These are phyloP conservation scores for Coprinellus micaceus DNA, from an alignment of 768 basidiomycete species.

Conservation along the genomic window DNA sequence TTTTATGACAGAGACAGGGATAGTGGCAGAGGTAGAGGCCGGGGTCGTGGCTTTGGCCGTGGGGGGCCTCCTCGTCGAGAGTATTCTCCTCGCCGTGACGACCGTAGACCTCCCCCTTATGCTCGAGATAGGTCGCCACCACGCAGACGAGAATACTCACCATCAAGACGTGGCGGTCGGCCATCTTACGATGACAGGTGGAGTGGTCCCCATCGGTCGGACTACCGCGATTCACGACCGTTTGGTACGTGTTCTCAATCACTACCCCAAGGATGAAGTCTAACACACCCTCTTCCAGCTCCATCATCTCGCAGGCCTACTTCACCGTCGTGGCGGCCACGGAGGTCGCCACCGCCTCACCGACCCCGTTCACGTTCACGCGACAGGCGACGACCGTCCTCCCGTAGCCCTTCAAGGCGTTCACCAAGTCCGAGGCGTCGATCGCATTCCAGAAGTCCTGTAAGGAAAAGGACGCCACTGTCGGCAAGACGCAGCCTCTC, in stretches of 20 bases:
- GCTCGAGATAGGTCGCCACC: too few species aligned
- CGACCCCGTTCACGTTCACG: slow-evolving; percentile 8
- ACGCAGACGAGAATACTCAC: too few species aligned
- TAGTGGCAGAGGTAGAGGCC: neutral
- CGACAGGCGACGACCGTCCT: slow-evolving; percentile 10
- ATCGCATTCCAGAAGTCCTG: neutral
- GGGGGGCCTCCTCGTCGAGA: slow-evolving; percentile 16
- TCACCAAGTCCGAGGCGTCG: slow-evolving; percentile 6
- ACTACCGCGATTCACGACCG: too few species aligned
- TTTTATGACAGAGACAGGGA: slow-evolving; percentile 4
- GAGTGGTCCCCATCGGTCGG: too few species aligned
- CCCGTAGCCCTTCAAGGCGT: slow-evolving; percentile 9
- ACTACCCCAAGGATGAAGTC: too few species aligned
- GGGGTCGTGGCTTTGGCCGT: neutral
- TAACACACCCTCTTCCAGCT: too few species aligned
- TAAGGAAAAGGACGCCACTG: neutral
- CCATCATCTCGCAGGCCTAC: too few species aligned
- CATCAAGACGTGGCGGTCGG: too few species aligned
- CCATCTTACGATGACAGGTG: too few species aligned
- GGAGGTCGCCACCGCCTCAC: slow-evolving; percentile 18
- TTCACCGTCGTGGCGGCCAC: neutral
- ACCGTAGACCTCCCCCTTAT: neutral
- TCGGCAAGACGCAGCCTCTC: slow-evolving; percentile 2
- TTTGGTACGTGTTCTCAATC: too few species aligned
- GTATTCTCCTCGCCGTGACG: neutral